phyloP scores from a whole-genome alignment of 2,329 filamentous ascomycete species.

The Aspergillus tanneri region DNA sequence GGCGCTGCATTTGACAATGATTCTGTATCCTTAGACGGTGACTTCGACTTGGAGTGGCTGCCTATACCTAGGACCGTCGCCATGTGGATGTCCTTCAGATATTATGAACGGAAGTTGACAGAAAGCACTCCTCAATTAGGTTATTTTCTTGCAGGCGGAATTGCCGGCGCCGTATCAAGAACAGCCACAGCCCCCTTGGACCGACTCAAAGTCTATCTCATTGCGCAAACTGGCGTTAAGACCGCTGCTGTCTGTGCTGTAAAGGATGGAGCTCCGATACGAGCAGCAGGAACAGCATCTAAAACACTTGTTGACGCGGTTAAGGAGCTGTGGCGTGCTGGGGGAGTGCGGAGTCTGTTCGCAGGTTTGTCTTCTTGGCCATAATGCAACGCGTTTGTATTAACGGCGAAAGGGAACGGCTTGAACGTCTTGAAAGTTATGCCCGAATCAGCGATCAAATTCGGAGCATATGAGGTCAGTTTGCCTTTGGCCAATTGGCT shows the following conservation, averaged over 20 bases:
- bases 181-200: conserved; percentile 95
- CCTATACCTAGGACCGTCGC: conserved; percentile 42
- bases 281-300: conserved; percentile 64
- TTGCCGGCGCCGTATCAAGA: conserved; percentile 90
- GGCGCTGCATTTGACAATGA: conserved; percentile 31
- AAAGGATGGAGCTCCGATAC: conserved; percentile 66
- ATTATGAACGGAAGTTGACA: conserved; percentile 48
- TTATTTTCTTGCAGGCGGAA: conserved; percentile 94
- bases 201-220: conserved; percentile 93
- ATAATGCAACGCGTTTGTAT: not conserved
- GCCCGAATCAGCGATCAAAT: conserved; percentile 98
- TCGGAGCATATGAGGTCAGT: conserved; percentile 83
- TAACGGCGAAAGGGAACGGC: conserved; percentile 70
- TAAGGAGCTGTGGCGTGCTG: conserved; percentile 77
- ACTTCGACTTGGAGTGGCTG: conserved; percentile 44
- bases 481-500: not conserved
- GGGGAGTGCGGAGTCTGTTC: conserved; percentile 86
- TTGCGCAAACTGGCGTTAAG: conserved; percentile 75
- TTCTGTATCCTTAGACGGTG: conserved; percentile 32
- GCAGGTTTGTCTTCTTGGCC: conserved; percentile 63
- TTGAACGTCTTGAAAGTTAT: conserved; percentile 97
- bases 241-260: conserved; percentile 62
- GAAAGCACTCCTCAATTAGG: conserved; percentile 60
- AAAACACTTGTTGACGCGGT: conserved; percentile 71
- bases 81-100: conserved; percentile 46